Evolutionary conservation across 2,329 filamentous ascomycete genomes (phyloP).

Genomic region (Botrytis sinoallii): DNA sequence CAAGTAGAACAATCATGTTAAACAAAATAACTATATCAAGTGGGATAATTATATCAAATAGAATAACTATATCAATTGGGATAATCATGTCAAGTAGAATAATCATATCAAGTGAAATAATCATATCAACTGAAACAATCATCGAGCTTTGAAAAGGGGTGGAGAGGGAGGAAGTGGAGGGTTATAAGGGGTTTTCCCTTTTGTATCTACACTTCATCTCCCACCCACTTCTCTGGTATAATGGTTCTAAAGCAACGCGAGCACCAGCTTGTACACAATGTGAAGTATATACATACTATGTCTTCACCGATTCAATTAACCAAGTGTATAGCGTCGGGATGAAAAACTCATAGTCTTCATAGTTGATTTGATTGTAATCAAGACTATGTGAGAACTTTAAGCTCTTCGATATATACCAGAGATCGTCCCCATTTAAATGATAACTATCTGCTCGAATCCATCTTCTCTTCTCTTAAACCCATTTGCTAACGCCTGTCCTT

Average conservation of each 20-base stretch:
- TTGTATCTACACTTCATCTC: not conserved
- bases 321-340: not conserved
- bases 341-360: not conserved
- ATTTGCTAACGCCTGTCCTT: not conserved
- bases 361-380: not conserved
- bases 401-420: not conserved
- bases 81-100: too few species aligned
- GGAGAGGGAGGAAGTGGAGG: too few species aligned
- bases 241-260: not conserved
- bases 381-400: not conserved
- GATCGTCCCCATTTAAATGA: not conserved
- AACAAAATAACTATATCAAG: too few species aligned
- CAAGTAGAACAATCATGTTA: too few species aligned
- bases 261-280: not conserved
- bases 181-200: not conserved
- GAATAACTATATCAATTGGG: too few species aligned
- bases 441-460: not conserved
- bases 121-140: not conserved
- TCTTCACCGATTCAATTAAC: not conserved
- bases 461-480: not conserved
- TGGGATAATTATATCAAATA: too few species aligned
- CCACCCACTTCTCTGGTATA: accelerated
- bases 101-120: not conserved
- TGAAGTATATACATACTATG: not conserved
- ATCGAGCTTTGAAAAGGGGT: not conserved